Conservation (phyloP, 768 basidiomycete genomes). For the Termitomyces titanicus region DNA sequence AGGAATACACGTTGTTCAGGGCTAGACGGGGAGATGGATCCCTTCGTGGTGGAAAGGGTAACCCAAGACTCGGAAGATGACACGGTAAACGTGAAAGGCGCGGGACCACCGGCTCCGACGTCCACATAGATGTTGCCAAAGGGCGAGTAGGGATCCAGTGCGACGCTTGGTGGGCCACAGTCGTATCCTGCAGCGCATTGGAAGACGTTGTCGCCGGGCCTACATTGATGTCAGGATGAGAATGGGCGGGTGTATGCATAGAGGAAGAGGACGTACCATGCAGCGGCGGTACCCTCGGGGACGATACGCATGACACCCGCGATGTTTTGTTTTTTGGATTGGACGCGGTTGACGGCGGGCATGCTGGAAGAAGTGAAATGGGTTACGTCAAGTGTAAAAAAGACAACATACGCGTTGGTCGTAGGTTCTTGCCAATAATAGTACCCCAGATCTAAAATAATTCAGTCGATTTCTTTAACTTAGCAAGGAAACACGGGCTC, state of each 20-base stretch:
- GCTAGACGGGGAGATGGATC: slow-evolving; percentile 41
- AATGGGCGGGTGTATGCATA: background rate
- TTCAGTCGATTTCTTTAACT: background rate
- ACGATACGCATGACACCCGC: slow-evolving; percentile 63
- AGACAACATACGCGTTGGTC: slow-evolving; percentile 46
- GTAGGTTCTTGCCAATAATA: slow-evolving; percentile 74
- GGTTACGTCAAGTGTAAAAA: background rate
- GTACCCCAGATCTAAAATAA: slow-evolving; percentile 44
- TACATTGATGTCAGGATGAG: slow-evolving; percentile 14
- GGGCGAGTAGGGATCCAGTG: slow-evolving; percentile 55
- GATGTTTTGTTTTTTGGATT: slow-evolving; percentile 51
- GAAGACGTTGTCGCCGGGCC: slow-evolving; percentile 65
- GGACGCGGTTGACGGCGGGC: slow-evolving; percentile 48
- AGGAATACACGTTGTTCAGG: slow-evolving; percentile 54
- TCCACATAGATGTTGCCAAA: slow-evolving; percentile 55
- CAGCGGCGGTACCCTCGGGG: slow-evolving; percentile 56
- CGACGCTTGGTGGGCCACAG: slow-evolving; percentile 46
- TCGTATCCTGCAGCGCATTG: slow-evolving; percentile 49
- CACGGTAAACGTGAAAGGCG: slow-evolving; percentile 52
- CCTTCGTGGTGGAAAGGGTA: slow-evolving; percentile 39
- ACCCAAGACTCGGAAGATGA: slow-evolving; percentile 52
- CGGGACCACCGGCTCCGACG: slow-evolving; percentile 57
- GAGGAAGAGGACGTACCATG: slow-evolving; percentile 38
- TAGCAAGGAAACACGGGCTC: slow-evolving; percentile 6
- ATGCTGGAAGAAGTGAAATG: slow-evolving; percentile 30